Percentiles rank a stretch among this genome's conserved stretches.
Conservation (phyloP, 2,329 filamentous ascomycete genomes). For the Ascochyta clinopodiicola region DNA sequence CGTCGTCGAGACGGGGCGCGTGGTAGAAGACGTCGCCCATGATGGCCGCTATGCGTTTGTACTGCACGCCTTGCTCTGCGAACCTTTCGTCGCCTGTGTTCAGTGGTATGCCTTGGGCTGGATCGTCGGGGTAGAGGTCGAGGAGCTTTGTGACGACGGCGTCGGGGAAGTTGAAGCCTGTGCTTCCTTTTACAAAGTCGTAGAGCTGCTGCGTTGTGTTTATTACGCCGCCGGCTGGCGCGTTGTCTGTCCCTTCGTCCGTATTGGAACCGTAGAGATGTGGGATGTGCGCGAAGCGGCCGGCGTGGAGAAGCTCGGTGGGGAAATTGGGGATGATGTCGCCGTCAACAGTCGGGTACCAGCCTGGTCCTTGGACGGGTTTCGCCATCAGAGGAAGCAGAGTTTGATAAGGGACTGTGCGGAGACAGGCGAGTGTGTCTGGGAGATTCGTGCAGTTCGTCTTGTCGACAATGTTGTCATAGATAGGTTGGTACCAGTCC, state of each 20-base stretch:
- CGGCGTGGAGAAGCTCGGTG: constrained; percentile 61
- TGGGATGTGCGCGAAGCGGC: constrained; percentile 68
- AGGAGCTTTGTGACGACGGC: constrained; percentile 42
- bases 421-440: constrained; percentile 58
- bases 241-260: constrained; percentile 70
- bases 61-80: constrained; percentile 52
- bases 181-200: constrained; percentile 42
- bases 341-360: constrained; percentile 61
- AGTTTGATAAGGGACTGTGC: constrained; percentile 64
- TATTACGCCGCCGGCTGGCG: constrained; percentile 58
- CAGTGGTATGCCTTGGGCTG: constrained; percentile 40
- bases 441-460: constrained; percentile 64
- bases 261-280: constrained; percentile 69
- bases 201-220: constrained; percentile 62
- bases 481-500: constrained; percentile 59
- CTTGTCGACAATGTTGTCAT: constrained; percentile 45
- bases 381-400: constrained; percentile 63
- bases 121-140: constrained; percentile 45
- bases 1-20: constrained; percentile 56
- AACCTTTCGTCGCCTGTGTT: constrained; percentile 43
- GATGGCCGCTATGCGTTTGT: constrained; percentile 61
- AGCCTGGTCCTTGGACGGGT: constrained; percentile 44
- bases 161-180: constrained; percentile 41
- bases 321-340: constrained; percentile 63
- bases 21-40: constrained; percentile 64